Evolutionary conservation across 306 rosid genomes (phyloP).

Genomic region (Corylus heterophylla): DNA sequence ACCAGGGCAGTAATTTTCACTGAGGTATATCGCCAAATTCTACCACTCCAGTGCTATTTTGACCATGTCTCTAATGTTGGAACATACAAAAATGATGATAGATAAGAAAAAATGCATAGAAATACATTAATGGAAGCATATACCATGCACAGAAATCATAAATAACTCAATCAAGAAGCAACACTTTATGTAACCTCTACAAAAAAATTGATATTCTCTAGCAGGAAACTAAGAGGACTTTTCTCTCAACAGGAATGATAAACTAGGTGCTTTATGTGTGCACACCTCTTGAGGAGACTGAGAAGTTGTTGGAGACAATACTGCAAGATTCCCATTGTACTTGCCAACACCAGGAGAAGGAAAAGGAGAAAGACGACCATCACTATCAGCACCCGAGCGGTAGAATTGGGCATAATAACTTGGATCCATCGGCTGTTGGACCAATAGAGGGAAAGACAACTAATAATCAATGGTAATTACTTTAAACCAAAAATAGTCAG

Average conservation of each 20-base stretch:
- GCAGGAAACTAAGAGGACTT: neutral
- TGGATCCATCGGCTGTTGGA: conserved; percentile 78
- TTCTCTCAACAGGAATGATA: neutral
- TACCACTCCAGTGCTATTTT: neutral
- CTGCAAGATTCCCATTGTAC: conserved; percentile 72
- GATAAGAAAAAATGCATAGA: neutral
- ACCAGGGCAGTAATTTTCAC: neutral
- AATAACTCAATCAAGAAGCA: neutral
- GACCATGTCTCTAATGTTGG: neutral
- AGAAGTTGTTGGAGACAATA: conserved; percentile 64
- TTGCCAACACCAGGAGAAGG: conserved; percentile 67
- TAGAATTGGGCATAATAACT: conserved; percentile 88
- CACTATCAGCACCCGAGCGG: conserved; percentile 76
- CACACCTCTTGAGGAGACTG: conserved; percentile 92
- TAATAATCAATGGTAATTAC: conserved; percentile 17
- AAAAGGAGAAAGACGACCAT: conserved; percentile 87
- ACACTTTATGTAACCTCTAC: neutral
- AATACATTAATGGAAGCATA: neutral
- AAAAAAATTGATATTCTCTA: neutral
- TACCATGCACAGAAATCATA: neutral
- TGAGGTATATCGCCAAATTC: neutral
- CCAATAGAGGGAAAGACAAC: conserved; percentile 47
- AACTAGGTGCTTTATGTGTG: conserved; percentile 3
- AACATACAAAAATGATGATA: neutral
- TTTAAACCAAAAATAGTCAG: conserved; percentile 23